phyloP scores from a whole-genome alignment of 2,329 filamentous ascomycete species.

The Talaromyces sp. region DNA sequence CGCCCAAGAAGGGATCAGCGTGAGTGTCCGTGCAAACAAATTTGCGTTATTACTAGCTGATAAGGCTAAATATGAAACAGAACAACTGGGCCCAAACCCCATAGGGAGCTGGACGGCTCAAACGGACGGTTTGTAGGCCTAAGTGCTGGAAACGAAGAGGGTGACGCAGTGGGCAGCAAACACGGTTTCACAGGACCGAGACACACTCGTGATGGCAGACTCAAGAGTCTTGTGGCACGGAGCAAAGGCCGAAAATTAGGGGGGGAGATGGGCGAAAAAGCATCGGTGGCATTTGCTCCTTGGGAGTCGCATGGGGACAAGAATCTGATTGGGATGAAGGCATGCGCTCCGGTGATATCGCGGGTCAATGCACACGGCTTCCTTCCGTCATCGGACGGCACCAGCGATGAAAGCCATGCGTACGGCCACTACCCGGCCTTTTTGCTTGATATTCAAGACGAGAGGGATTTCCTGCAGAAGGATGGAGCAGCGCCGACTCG shows the following conservation, averaged over 20 bases:
- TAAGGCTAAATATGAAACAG: not conserved
- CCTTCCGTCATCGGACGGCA: conserved; percentile 24
- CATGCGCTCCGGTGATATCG: conserved; percentile 21
- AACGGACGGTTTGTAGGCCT: not conserved
- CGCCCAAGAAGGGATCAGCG: not conserved
- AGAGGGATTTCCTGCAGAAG: not conserved
- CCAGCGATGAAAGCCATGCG: conserved; percentile 14
- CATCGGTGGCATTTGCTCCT: conserved; percentile 17
- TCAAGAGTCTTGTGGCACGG: not conserved
- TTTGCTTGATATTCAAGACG: not conserved
- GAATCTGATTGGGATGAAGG: conserved; percentile 17
- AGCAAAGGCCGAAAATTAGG: not conserved
- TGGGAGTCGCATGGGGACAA: conserved; percentile 15
- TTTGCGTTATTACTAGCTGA: not conserved
- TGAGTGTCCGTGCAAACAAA: not conserved
- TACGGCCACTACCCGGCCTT: not conserved
- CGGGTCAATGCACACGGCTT: conserved; percentile 26
- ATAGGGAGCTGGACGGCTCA: not conserved
- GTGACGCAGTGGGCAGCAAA: not conserved
- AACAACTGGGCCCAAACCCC: not conserved
- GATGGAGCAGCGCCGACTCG: not conserved
- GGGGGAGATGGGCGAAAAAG: not conserved
- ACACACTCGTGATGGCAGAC: not conserved
- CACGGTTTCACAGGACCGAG: not conserved
- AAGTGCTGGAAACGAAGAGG: not conserved